These are phyloP conservation scores for Calonectria pseudoturangicola DNA, from an alignment of 2,329 filamentous ascomycete genomes.

Conservation along the genomic window DNA sequence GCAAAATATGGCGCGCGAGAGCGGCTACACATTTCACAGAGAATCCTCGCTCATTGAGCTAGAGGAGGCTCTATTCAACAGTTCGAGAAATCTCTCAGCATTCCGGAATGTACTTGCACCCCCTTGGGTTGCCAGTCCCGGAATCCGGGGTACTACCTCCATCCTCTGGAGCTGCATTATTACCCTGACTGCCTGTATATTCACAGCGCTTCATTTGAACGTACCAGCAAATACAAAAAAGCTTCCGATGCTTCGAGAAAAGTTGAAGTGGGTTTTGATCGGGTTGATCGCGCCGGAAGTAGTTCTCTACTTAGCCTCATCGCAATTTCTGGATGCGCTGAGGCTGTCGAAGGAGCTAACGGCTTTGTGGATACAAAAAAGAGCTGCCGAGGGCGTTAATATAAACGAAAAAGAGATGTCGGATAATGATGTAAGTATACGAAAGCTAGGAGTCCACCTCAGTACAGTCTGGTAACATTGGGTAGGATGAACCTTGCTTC, in stretches of 20 bases:
- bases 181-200: conserved; percentile 60
- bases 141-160: conserved; percentile 55
- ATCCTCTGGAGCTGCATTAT: conserved; percentile 60
- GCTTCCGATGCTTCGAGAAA: conserved; percentile 39
- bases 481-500: conserved; percentile 30
- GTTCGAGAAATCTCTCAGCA: conserved; percentile 26
- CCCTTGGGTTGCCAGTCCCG: conserved; percentile 38
- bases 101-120: conserved; percentile 20
- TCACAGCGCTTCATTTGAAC: conserved; percentile 61
- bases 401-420: conserved; percentile 38
- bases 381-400: not conserved
- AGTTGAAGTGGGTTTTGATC: conserved; percentile 56
- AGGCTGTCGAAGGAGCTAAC: conserved; percentile 32
- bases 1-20: not conserved
- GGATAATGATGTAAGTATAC: not conserved
- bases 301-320: conserved; percentile 53
- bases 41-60: conserved; percentile 23
- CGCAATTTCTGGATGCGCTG: conserved; percentile 38
- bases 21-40: conserved; percentile 7
- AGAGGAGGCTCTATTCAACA: conserved; percentile 16
- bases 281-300: conserved; percentile 59
- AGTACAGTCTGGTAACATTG: not conserved
- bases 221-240: conserved; percentile 50
- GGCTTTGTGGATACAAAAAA: conserved; percentile 13
- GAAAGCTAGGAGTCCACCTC: not conserved